Conservation (phyloP, 306 rosid species). For the Lotus japonicus region DNA sequence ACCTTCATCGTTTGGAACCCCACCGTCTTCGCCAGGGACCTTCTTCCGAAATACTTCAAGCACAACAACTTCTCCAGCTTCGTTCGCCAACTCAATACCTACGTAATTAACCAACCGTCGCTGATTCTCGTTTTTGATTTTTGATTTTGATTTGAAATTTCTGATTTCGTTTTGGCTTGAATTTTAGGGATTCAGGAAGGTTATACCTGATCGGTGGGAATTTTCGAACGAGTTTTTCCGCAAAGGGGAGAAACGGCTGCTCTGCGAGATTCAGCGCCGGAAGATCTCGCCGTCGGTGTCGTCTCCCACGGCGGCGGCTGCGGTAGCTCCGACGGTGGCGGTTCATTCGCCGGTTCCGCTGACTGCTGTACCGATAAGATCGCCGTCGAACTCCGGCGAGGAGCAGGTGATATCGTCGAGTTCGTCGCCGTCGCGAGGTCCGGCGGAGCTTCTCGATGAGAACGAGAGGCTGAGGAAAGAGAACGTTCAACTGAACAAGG, state of each 20-base stretch:
- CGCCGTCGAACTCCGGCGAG: conserved; percentile 67
- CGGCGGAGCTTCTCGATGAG: conserved; percentile 69
- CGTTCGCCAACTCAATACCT: conserved; percentile 92
- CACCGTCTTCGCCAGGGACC: conserved; percentile 75
- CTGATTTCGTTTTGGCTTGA: background rate
- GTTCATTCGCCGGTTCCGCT: conserved; percentile 19
- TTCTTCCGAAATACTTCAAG: conserved; percentile 81
- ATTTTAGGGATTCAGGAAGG: conserved; percentile 73
- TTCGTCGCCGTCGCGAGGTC: conserved; percentile 48
- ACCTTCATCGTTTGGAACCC: conserved; percentile 92
- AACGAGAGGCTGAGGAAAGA: conserved; percentile 75
- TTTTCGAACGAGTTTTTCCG: conserved; percentile 75
- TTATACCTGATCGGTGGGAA: conserved; percentile 92
- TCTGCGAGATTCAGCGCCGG: conserved; percentile 78
- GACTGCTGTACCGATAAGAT: conserved; percentile 23
- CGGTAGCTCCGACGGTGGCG: background rate
- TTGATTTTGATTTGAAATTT: background rate
- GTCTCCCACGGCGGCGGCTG: background rate
- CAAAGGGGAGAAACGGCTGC: conserved; percentile 56
- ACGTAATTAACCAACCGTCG: conserved; percentile 32
- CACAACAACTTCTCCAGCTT: conserved; percentile 96
- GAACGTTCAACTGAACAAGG: conserved; percentile 57
- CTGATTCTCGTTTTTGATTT: background rate
- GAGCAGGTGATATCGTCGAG: conserved; percentile 63
- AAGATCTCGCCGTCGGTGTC: conserved; percentile 31